Evolutionary conservation across 768 basidiomycete genomes (phyloP), one percentile per base, ranked within the genome.

Genomic region (Melanogaster broomeanus): DNA sequence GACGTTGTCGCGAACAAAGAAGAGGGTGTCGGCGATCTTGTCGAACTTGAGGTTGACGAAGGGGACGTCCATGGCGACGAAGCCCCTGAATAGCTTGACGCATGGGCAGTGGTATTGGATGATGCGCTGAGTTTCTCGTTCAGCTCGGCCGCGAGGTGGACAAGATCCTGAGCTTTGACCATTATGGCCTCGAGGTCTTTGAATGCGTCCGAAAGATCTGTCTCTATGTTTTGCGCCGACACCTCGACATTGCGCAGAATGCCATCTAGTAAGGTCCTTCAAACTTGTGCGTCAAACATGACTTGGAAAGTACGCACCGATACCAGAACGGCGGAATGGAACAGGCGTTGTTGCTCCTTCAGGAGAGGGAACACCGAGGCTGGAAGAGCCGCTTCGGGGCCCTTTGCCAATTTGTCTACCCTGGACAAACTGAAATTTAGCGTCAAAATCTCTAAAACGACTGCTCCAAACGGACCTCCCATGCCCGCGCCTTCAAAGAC

Each of bases 111-210:
- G 13, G 48, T 53, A 33, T 53, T 55, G 8, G 72, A 64, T 10
- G 72, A 64, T 0, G 80, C 78, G 7, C 86, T 85, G 22, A 97
- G 76, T 55, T 83, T 89, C 50, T 90, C 83, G 62, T 92, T 94
- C 55, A 98, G 80, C 33, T 95, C 88, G 45, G 85, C 87, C 3
- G 96, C 94, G 21, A 98, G 78, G 27, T 81, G 81, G 50, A 95
- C 94, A 85, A 98, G 96, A 59, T 95, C 93, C 57, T 84, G 87
- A 1, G 94, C 93, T 64, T 95, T 90, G 42, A 87, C 76, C 88
- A 90, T 94, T 41, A 98, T 72, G 0, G 87, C 88, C 64, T 98
- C 93, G 30, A 98, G 79, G 62, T 98, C 97, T 57, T 84, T 77
- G 28, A 98, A 76, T 0, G 93, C 90, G 56, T 85, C 83, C 22